Evolutionary conservation across 1,139 yeast species (phyloP), one percentile per base, ranked within the genome.

Genomic region (Taiozyma sp.): DNA sequence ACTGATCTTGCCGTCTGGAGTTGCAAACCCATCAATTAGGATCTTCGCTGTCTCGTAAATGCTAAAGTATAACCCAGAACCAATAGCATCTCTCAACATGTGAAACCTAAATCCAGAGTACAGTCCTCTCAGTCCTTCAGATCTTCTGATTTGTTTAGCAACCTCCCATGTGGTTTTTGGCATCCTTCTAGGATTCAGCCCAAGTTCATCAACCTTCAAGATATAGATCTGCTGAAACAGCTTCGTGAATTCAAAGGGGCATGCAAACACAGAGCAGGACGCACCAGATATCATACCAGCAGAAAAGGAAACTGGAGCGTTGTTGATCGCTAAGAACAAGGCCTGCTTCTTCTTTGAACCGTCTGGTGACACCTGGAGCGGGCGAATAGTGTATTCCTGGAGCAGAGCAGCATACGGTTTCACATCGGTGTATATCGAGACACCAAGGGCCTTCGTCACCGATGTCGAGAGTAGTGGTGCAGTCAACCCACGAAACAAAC

Each of bases 221-320:
- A 78, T 64, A 59, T 81, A 73, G 60, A 89, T 79, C 65, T 90
- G 96, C 43, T 93, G 86, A 55, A 86, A 88, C 8, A 89, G 75
- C 65, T 90, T 90, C 47, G 93, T 83, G 66, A 87, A 81, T 65
- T 89, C 97, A 65, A 89, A 89, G 0, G 97, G 97, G 60, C 93
- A 85, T 3, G 95, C 88, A 64, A 87, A 79, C 6, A 80, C 48
- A 2, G 91, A 78, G 14, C 86, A 83, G 1, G 77, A 72, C 2
- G 80, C 79, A 3, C 96, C 96, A 0, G 95, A 82, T 1, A 80
- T 57, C 8, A 78, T 69, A 1, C 96, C 96, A 0, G 95, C 76
- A 2, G 76, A 48, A 52, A 84, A 78, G 32, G 91, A 80, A 1
- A 84, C 81, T 0, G 90, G 93, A n/a, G 79, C 73, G 62, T 81